Conservation (phyloP, 441 rosid genomes). For the Euphorbia schlechtendalii region DNA sequence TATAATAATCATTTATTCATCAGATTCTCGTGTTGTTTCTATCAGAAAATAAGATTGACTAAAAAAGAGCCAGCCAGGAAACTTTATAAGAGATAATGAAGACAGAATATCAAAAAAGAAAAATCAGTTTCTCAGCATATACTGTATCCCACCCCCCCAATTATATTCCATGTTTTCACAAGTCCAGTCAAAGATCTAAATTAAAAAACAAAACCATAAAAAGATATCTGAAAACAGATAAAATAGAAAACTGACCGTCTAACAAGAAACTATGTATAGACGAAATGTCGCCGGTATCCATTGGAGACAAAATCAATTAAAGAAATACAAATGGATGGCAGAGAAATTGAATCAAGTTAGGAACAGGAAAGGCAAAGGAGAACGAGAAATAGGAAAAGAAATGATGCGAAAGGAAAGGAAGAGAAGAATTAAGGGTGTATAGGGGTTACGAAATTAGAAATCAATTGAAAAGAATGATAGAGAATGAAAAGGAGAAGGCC, state of each 20-base stretch:
- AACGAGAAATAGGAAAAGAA: conserved; percentile 2
- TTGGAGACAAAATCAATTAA: conserved; percentile 3
- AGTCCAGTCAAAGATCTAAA: background rate
- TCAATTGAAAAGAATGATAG: conserved; percentile 41
- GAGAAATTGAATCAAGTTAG: background rate
- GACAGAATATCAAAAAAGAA: background rate
- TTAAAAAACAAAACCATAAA: background rate
- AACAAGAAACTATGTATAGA: conserved; percentile 6
- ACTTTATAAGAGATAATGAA: background rate
- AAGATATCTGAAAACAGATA: background rate
- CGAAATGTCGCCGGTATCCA: conserved; percentile 27
- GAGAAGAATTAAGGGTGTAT: conserved; percentile 45
- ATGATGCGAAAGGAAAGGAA: background rate
- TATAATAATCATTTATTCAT: background rate
- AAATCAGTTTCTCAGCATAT: background rate
- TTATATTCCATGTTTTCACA: background rate
- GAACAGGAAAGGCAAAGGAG: background rate
- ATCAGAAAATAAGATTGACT: background rate
- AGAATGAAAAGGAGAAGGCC: conserved; percentile 43
- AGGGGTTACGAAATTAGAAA: conserved; percentile 49
- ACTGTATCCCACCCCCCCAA: too few species aligned
- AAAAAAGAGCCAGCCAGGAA: background rate
- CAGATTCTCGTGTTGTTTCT: background rate
- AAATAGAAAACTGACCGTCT: conserved; percentile 5
- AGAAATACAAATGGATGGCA: background rate